Evolutionary conservation across 73 alveolate genomes (phyloP), one percentile per base, ranked within the genome.

Genomic region (Paramecium octaurelia): DNA sequence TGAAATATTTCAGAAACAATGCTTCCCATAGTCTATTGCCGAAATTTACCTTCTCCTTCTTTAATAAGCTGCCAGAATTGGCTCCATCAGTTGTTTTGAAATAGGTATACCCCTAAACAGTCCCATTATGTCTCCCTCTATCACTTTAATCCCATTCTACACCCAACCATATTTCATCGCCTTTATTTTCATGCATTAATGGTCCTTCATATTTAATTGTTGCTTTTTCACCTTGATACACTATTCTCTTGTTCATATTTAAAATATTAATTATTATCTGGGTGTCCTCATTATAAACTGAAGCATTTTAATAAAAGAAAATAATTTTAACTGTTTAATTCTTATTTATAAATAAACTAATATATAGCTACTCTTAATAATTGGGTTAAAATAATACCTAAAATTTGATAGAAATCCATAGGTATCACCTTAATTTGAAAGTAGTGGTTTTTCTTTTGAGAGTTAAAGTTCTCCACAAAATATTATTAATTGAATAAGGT

Each of bases 141-240:
- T 94, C 93, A 76, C 88, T 94, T 71, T 93, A 96, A 92, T 98
- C 99, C 99, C 99, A 98, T 86, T 98, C 99, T 8, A 98, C 93
- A 1, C 99, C 99, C 21, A 96, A 40, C 99, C 99, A 98, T 86
- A 94, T 93, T 71, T 98, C 99, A 20, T 93, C 90, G 69, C 97
- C 98, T 27, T 96, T 96, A 35, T 95, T 95, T 34, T 95, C 97
- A 77, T 95, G 93, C 68, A 60, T 84, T 8, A 88, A 86, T 6
- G 96, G 96, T 38, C 98, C 98, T 24, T 86, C 94, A 86, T 92
- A 96, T 77, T 95, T 95, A 34, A 96, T 86, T 20, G 97, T 95
- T 0, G 96, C 98, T 70, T 58, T 84, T 10, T 80, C 90, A 68
- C 98, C 87, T 46, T 92, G 36, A 24, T 95, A 96, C 7, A 86